Conservation (phyloP, 2,329 filamentous ascomycete species). For the Nothomitra cinnamomea region DNA sequence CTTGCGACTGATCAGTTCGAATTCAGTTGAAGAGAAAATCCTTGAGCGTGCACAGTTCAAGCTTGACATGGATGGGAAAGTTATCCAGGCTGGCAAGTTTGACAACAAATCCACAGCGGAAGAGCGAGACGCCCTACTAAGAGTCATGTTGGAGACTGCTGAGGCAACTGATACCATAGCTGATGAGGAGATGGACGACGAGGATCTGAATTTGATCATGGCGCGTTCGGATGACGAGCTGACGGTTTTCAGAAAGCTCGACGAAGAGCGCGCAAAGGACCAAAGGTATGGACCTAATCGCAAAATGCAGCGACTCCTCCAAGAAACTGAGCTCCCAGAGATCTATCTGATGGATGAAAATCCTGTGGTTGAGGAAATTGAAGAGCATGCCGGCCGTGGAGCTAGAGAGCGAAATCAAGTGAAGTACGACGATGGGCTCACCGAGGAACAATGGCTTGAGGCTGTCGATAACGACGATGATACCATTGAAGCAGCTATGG, state of each 20-base stretch:
- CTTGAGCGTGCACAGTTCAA: conserved; percentile 93
- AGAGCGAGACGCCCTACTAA: conserved; percentile 90
- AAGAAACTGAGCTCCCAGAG: conserved; percentile 76
- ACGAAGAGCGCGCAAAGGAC: conserved; percentile 52
- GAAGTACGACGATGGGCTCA: conserved; percentile 91
- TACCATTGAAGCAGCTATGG: conserved; percentile 78
- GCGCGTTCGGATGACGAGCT: conserved; percentile 76
- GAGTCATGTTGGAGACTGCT: conserved; percentile 75
- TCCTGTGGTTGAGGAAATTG: conserved; percentile 60
- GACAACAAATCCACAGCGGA: conserved; percentile 99
- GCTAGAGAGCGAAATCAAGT: conserved; percentile 89
- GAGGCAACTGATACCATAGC: conserved; percentile 55
- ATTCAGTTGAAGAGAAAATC: conserved; percentile 97
- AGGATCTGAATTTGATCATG: conserved; percentile 88
- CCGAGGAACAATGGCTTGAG: conserved; percentile 97
- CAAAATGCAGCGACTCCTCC: conserved; percentile 61
- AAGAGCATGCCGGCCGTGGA: conserved; percentile 68
- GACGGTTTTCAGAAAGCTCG: conserved; percentile 60
- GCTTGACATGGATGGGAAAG: conserved; percentile 97
- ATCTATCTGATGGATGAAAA: conserved; percentile 84
- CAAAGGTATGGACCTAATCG: conserved; percentile 57
- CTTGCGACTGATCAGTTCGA: conserved; percentile 83
- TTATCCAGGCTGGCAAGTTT: conserved; percentile 98
- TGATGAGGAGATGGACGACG: conserved; percentile 96
- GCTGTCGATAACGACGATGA: conserved; percentile 96